phyloP scores from a whole-genome alignment of 1,139 yeast species.

The Blastobotrys illinoisensis region DNA sequence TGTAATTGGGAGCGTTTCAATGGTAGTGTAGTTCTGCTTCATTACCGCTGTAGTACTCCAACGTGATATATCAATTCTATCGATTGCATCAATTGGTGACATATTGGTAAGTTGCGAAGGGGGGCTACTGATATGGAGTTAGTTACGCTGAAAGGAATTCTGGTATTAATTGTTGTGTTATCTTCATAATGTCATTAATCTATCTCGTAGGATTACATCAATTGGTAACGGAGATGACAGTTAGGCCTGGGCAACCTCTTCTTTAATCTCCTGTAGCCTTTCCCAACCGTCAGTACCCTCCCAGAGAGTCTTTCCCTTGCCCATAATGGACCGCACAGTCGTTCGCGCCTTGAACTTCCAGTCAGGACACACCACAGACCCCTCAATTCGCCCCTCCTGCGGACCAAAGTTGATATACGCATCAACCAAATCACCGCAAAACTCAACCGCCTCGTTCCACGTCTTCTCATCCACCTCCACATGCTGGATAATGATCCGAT shows the following conservation, averaged over 20 bases:
- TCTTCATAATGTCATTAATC: background rate
- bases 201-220: background rate
- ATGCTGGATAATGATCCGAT: slow-evolving; percentile 48
- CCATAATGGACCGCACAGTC: slow-evolving; percentile 65
- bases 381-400: slow-evolving; percentile 78
- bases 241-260: slow-evolving; percentile 2
- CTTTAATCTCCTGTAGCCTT: slow-evolving; percentile 49
- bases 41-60: too few species aligned
- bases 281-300: slow-evolving; percentile 79
- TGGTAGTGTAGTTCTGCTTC: too few species aligned
- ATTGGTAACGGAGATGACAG: background rate
- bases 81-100: too few species aligned
- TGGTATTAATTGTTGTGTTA: too few species aligned
- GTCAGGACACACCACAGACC: slow-evolving; percentile 78
- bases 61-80: too few species aligned
- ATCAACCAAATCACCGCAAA: slow-evolving; percentile 73
- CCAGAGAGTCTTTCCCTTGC: slow-evolving; percentile 77
- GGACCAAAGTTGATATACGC: slow-evolving; percentile 88
- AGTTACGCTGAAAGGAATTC: too few species aligned
- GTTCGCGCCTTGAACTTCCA: slow-evolving; percentile 85
- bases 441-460: slow-evolving; percentile 80
- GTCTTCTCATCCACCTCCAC: slow-evolving; percentile 44
- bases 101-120: too few species aligned
- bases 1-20: too few species aligned
- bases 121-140: too few species aligned